Evolutionary conservation across 2,329 filamentous ascomycete species (phyloP).

Genomic region (Domatiomyces globalis): DNA sequence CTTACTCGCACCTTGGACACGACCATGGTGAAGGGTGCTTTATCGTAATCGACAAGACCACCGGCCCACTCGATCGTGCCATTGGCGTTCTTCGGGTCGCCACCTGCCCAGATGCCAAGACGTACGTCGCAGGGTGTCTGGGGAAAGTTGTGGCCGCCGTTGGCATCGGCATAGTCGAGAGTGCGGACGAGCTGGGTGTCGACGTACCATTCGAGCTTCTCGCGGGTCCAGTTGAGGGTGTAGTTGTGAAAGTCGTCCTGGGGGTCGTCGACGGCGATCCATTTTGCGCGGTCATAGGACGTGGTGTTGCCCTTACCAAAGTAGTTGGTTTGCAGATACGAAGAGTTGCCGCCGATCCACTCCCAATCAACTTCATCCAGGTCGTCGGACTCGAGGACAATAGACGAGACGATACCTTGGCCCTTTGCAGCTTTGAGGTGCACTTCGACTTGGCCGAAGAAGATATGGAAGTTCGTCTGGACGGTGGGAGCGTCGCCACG

Average conservation of each 20-base stretch:
- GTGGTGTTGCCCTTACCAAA: conserved; percentile 60
- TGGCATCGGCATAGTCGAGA: conserved; percentile 54
- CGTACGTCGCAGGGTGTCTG: conserved; percentile 94
- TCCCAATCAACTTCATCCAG: conserved; percentile 85
- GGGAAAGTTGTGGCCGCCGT: conserved; percentile 58
- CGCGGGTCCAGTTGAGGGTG: conserved; percentile 76
- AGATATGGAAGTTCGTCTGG: conserved; percentile 67
- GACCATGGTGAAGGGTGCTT: conserved; percentile 75
- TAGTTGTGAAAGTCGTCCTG: conserved; percentile 73
- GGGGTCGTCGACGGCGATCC: conserved; percentile 44
- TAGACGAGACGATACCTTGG: conserved; percentile 61
- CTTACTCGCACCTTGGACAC: conserved; percentile 62
- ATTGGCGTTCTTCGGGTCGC: conserved; percentile 59
- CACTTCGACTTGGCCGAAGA: conserved; percentile 68
- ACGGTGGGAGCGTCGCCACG: conserved; percentile 66
- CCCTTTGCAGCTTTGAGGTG: conserved; percentile 63
- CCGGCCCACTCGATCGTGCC: conserved; percentile 88
- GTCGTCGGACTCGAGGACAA: conserved; percentile 72
- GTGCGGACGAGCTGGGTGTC: conserved; percentile 64
- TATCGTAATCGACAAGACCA: conserved; percentile 67
- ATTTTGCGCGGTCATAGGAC: conserved; percentile 56
- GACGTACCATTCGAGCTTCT: conserved; percentile 76
- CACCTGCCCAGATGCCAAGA: conserved; percentile 83
- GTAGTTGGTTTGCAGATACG: conserved; percentile 57
- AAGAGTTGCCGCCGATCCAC: conserved; percentile 54